Conservation (phyloP, 331 rosid species). For the Malus hybrid region DNA sequence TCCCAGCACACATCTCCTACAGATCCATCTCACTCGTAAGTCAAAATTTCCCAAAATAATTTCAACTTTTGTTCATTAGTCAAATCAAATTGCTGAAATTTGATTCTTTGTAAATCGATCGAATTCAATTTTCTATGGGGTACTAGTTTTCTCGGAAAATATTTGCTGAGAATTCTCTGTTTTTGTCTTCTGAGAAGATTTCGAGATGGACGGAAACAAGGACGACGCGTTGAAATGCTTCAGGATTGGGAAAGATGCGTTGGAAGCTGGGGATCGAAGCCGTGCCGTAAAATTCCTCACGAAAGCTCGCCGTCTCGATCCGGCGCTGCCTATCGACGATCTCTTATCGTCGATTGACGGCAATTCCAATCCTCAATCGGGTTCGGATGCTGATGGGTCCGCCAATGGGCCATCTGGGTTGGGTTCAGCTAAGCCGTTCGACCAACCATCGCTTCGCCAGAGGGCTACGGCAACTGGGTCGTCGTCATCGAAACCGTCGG, state of each 20-base stretch:
- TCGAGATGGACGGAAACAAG: slow-evolving; percentile 80
- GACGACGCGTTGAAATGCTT: slow-evolving; percentile 86
- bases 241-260: slow-evolving; percentile 64
- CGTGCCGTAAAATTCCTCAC: slow-evolving; percentile 65
- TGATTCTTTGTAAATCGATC: not conserved
- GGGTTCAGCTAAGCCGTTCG: slow-evolving; percentile 28
- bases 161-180: slow-evolving; percentile 4
- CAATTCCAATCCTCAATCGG: slow-evolving; percentile 22
- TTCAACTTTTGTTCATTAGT: not conserved
- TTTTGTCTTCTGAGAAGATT: not conserved
- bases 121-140: not conserved
- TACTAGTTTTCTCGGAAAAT: slow-evolving; percentile 7
- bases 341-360: slow-evolving; percentile 37
- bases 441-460: slow-evolving; percentile 56
- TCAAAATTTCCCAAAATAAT: not conserved
- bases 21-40: slow-evolving; percentile 25
- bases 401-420: slow-evolving; percentile 22
- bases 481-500: slow-evolving; percentile 24
- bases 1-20: not conserved
- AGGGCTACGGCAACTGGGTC: slow-evolving; percentile 33
- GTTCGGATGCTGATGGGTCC: slow-evolving; percentile 7
- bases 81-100: not conserved
- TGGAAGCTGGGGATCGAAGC: slow-evolving; percentile 55
- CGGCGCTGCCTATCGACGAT: slow-evolving; percentile 57
- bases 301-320: slow-evolving; percentile 90